phyloP scores from a whole-genome alignment of 164 flowering plant species.

The Stephania yunnanensis region DNA sequence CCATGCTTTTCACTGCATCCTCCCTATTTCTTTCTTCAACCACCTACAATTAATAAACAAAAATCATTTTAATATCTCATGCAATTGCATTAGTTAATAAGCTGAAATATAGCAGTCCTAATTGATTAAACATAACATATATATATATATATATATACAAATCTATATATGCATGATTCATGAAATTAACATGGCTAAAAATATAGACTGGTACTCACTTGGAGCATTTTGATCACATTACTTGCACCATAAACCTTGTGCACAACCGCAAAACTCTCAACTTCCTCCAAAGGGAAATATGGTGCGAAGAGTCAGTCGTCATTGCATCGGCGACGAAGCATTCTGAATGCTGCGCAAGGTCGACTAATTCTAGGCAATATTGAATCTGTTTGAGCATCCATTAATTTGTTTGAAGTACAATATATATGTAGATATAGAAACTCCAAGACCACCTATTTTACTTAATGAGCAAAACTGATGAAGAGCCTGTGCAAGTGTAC shows the following conservation, averaged over 20 bases:
- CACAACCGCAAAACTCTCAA: slow-evolving; percentile 34
- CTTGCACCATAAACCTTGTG: slow-evolving; percentile 58
- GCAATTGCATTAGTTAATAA: not conserved
- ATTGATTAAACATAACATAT: not conserved
- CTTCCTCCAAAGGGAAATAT: slow-evolving; percentile 33
- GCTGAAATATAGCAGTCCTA: not conserved
- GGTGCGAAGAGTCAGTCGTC: slow-evolving; percentile 38
- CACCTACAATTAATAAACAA: slow-evolving; percentile 18
- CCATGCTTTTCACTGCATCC: slow-evolving; percentile 35
- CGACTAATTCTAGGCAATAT: slow-evolving; percentile 9
- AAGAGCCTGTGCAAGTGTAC: too few species aligned
- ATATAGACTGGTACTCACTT: slow-evolving; percentile 17
- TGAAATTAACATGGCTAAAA: not conserved
- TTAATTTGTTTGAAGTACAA: not conserved
- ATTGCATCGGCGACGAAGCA: slow-evolving; percentile 41
- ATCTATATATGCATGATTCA: not conserved
- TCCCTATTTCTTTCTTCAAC: slow-evolving; percentile 35
- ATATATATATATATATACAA: too few species aligned
- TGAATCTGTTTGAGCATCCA: slow-evolving; percentile 11
- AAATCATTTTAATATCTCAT: too few species aligned
- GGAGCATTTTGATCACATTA: slow-evolving; percentile 46
- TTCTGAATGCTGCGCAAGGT: slow-evolving; percentile 49
- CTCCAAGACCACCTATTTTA: not conserved
- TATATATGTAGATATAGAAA: not conserved
- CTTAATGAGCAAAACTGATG: not conserved